Evolutionary conservation across 2,329 filamentous ascomycete genomes (phyloP).

Genomic region (Cladosporium cucumerinum): DNA sequence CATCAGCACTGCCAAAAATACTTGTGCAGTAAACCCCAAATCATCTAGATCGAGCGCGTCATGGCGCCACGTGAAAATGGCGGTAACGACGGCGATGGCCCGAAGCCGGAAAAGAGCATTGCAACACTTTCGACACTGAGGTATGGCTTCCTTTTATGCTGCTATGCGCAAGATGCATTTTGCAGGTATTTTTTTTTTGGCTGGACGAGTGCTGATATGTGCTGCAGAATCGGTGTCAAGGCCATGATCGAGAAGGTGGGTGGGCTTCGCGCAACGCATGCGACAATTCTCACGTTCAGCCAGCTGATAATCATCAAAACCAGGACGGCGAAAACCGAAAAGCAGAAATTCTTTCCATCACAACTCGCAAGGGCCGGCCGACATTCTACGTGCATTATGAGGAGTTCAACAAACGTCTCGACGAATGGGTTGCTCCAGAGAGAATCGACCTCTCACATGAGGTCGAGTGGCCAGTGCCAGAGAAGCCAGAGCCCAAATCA

Average conservation of each 20-base stretch:
- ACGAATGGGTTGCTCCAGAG: constrained; percentile 82
- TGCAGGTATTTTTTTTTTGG: not conserved
- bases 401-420: constrained; percentile 89
- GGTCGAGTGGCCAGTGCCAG: constrained; percentile 93
- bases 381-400: constrained; percentile 97
- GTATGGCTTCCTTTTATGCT: constrained; percentile 47
- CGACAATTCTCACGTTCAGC: not conserved
- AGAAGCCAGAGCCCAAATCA: constrained; percentile 83
- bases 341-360: constrained; percentile 94
- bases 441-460: constrained; percentile 85
- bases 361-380: constrained; percentile 80
- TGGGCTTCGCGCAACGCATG: constrained; percentile 38
- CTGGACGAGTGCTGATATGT: constrained; percentile 23
- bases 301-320: not conserved
- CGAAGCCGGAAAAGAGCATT: constrained; percentile 67
- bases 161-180: constrained; percentile 9
- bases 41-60: constrained; percentile 16
- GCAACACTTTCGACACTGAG: constrained; percentile 81
- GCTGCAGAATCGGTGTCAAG: constrained; percentile 60
- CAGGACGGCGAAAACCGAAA: constrained; percentile 79
- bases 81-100: constrained; percentile 30
- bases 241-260: constrained; percentile 70
- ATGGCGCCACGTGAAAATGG: constrained; percentile 53
- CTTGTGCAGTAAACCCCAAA: not conserved
- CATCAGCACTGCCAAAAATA: not conserved